Evolutionary conservation across 805 yeast species (phyloP).

Genomic region (Scheffersomyces stipitis): DNA sequence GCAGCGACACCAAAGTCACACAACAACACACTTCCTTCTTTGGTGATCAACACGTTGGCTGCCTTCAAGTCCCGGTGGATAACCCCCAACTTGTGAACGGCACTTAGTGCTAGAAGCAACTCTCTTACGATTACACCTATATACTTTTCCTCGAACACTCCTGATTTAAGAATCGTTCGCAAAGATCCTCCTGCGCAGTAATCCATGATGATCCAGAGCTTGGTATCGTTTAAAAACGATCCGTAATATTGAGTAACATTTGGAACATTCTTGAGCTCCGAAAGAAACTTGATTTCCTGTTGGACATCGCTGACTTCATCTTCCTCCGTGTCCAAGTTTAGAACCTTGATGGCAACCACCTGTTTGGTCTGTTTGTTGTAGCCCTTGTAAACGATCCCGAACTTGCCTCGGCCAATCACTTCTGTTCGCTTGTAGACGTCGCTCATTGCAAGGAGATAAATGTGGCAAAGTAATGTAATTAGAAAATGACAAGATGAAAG

Average conservation of each 20-base stretch:
- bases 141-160: constrained; percentile 80
- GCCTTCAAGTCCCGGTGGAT: constrained; percentile 97
- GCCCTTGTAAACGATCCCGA: constrained; percentile 95
- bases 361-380: constrained; percentile 65
- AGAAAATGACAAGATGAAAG: too few species aligned
- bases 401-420: constrained; percentile 93
- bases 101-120: constrained; percentile 69
- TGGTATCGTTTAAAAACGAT: constrained; percentile 81
- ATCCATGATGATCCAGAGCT: constrained; percentile 97
- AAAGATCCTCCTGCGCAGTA: constrained; percentile 95
- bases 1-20: constrained; percentile 99
- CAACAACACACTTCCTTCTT: constrained; percentile 84
- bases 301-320: constrained; percentile 96
- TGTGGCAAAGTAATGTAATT: too few species aligned
- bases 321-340: constrained; percentile 87
- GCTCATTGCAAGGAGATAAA: too few species aligned
- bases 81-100: constrained; percentile 84
- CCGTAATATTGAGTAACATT: constrained; percentile 93
- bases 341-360: constrained; percentile 88
- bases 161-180: constrained; percentile 82
- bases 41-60: constrained; percentile 86
- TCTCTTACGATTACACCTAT: constrained; percentile 86
- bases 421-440: constrained; percentile 80
- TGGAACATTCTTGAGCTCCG: constrained; percentile 81
- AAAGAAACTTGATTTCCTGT: constrained; percentile 82